A percentile compares a stretch with the other conserved stretches of the same genome.
Evolutionary conservation across 352 stramenopile species (phyloP).

Genomic region (Phytophthora foliorum): DNA sequence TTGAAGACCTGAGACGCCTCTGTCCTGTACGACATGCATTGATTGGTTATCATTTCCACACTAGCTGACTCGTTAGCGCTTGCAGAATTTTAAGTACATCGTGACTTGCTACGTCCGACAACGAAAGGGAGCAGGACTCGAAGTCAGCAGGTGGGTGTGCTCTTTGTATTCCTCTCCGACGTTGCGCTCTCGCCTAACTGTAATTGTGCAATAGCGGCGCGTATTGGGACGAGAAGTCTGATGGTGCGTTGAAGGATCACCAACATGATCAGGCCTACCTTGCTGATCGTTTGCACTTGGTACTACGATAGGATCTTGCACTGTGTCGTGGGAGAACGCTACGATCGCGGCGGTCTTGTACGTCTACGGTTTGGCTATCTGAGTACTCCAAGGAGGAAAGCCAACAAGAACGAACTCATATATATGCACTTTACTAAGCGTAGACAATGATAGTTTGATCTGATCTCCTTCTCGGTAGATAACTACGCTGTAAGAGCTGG

Average conservation of each 20-base stretch:
- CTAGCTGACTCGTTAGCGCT: conserved; percentile 2
- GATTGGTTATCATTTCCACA: neutral
- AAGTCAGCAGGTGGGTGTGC: conserved; percentile 55
- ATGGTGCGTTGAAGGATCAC: conserved; percentile 45
- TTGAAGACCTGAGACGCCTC: conserved; percentile 74
- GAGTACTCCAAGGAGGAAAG: neutral
- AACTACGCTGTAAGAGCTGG: conserved; percentile 43
- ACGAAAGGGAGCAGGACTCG: conserved; percentile 68
- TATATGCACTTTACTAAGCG: conserved; percentile 13
- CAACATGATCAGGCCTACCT: neutral
- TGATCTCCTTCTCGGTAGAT: neutral
- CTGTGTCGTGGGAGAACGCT: conserved; percentile 81
- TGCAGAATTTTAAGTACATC: conserved; percentile 90
- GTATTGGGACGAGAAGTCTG: conserved; percentile 82
- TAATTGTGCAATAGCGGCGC: conserved; percentile 44
- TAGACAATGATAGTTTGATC: neutral
- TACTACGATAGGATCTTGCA: conserved; percentile 57
- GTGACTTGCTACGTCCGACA: conserved; percentile 77
- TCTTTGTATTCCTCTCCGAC: neutral
- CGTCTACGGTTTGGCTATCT: conserved; percentile 75
- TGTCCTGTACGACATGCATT: conserved; percentile 48
- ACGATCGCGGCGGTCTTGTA: conserved; percentile 73
- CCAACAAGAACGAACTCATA: conserved; percentile 3
- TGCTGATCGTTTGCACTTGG: conserved; percentile 2
- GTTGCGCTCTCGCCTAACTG: no score